Percentiles rank a stretch among this genome's conserved stretches.
Evolutionary conservation across 768 basidiomycete species (phyloP).

Genomic region (Candolleomyces efflorescens): DNA sequence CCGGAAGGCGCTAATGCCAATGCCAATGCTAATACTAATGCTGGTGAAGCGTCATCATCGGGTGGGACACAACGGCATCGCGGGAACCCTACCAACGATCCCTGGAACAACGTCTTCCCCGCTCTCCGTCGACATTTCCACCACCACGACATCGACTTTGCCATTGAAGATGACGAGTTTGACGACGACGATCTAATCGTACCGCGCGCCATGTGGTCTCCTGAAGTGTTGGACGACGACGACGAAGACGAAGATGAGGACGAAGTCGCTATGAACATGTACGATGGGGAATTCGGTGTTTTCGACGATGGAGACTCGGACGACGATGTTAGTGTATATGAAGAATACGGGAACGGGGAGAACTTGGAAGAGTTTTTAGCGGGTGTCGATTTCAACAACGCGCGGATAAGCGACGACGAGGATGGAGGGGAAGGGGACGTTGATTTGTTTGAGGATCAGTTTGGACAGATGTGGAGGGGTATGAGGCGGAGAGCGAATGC

Average conservation of each 20-base stretch:
- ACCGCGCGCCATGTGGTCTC: background rate
- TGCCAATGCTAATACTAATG: slow-evolving; percentile 1
- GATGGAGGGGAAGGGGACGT: no score
- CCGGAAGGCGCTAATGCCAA: slow-evolving; percentile 21
- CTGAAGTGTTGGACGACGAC: background rate
- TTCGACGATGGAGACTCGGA: background rate
- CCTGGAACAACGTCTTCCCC: slow-evolving; percentile 65
- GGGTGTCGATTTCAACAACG: background rate
- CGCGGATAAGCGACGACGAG: no score
- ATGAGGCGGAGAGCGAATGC: no score
- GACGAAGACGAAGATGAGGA: background rate
- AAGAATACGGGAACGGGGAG: background rate
- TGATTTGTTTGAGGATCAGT: no score
- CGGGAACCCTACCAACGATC: slow-evolving; percentile 32
- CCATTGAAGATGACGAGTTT: background rate
- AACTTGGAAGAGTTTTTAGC: background rate
- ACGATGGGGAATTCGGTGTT: background rate
- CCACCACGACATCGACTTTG: background rate
- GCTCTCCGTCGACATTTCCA: slow-evolving; percentile 11
- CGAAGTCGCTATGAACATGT: background rate
- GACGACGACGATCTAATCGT: background rate
- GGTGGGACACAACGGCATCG: background rate
- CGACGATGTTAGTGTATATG: background rate
- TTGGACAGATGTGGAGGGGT: no score
- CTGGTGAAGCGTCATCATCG: background rate